Base-by-base conservation (phyloP, 176 grass and related monocot genomes). In the Elaeis guineensis region DNA sequence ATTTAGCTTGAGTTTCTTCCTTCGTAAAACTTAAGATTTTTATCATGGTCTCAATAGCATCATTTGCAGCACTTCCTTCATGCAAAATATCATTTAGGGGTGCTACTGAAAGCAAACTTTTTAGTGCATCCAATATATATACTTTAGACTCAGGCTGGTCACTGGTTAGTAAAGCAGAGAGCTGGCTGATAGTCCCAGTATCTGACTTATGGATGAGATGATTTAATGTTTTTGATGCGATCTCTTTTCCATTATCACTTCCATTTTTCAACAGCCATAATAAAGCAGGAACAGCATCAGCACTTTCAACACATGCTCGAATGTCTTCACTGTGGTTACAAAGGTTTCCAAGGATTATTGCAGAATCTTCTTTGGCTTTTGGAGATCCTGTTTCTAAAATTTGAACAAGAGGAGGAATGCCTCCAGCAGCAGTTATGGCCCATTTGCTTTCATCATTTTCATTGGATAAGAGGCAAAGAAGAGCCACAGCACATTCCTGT, bases 291-390 rank as follows among this genome's bases (percentile, higher is more conserved):
- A 99, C 88, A 35, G 94, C 94, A 84, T 99, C 94, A 59, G 94
- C 94, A 79, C 88, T 93, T 83, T 99, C 88, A 62, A 99, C 94
- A 69, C 94, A 99, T 65, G 94, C 94, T 58, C 94, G 77, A 74
- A 99, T 99, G 69, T 99, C 94, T 81, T 99, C 94, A 74, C 94
- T 99, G 74, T 99, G 94, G 58, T 93, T 99, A 80, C 94, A 99
- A n/a, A 99, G 76, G 65, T 99, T 99, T 21, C 94, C 94, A 74
- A 99, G 74, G 77, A 99, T 99, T 63, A 55, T 93, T 67, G 94
- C 94, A 75, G 94, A 91, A 89, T 99, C 94, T 99, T 99, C 94
- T 85, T 93, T 99, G 71, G 94, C 88, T 86, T 99, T 99, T 21
- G 88, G 79, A 70, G 88, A 89, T 28, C 94, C 94, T 6, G 85